Percentiles rank a stretch among this genome's conserved stretches.
Conservation (phyloP, 345 rosid genomes). For the Brassica rapa region DNA sequence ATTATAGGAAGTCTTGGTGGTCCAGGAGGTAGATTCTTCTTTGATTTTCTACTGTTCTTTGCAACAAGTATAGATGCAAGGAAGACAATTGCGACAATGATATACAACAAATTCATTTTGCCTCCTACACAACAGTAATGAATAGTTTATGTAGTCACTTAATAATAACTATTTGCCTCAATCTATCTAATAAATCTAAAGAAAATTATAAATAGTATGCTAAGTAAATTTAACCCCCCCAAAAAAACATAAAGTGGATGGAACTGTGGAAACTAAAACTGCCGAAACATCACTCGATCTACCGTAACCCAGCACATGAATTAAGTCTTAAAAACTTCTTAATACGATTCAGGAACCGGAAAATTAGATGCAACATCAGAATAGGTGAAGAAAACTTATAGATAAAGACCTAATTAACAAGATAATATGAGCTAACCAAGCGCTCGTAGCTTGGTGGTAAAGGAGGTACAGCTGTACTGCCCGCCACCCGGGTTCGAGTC, state of each 20-base stretch:
- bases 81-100: background rate
- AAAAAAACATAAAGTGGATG: background rate
- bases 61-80: conserved; percentile 22
- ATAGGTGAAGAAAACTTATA: background rate
- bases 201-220: background rate
- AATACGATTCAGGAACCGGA: background rate
- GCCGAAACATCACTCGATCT: background rate
- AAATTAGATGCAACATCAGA: background rate
- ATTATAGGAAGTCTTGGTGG: conserved; percentile 48
- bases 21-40: conserved; percentile 39
- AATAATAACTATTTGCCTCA: background rate
- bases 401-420: background rate
- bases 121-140: conserved; percentile 3
- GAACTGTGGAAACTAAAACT: background rate
- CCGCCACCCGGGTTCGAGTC: no score
- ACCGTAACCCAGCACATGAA: background rate
- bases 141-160: background rate
- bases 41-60: conserved; percentile 16
- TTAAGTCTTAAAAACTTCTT: background rate
- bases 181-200: background rate
- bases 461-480: no score
- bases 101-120: conserved; percentile 30
- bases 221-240: background rate
- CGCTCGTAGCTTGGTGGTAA: no score
- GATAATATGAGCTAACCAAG: background rate